These are phyloP conservation scores for Panellus pusillus DNA, from an alignment of 768 basidiomycete species.

Conservation along the genomic window DNA sequence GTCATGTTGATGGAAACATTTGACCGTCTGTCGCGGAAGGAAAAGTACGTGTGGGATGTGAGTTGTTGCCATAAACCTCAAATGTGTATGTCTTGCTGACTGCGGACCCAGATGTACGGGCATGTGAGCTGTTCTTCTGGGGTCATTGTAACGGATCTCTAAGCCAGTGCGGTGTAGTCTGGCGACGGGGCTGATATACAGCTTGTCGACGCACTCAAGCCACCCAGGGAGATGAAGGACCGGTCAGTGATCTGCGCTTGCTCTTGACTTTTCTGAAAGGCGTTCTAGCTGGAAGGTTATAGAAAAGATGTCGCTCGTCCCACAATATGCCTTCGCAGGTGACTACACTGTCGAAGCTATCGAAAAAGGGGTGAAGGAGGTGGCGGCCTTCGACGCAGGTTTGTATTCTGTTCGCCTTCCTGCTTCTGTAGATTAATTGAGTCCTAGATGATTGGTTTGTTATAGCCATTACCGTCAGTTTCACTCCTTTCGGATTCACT, in stretches of 20 bases:
- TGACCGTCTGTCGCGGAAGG: slow-evolving; percentile 58
- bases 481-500: background rate
- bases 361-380: slow-evolving; percentile 58
- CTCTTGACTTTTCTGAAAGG: background rate
- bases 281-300: slow-evolving; percentile 51
- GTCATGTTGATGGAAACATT: slow-evolving; percentile 78
- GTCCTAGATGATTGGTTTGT: slow-evolving; percentile 67
- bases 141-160: background rate
- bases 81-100: background rate
- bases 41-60: slow-evolving; percentile 79
- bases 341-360: slow-evolving; percentile 72
- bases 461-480: slow-evolving; percentile 57
- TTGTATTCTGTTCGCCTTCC: background rate
- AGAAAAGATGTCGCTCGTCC: slow-evolving; percentile 68
- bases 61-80: slow-evolving; percentile 24
- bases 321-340: slow-evolving; percentile 69
- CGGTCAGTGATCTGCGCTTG: slow-evolving; percentile 23
- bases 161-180: slow-evolving; percentile 38
- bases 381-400: slow-evolving; percentile 51
- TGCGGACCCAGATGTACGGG: slow-evolving; percentile 51
- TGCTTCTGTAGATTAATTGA: background rate
- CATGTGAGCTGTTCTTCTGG: slow-evolving; percentile 47
- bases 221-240: slow-evolving; percentile 53
- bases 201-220: slow-evolving; percentile 49
- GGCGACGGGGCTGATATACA: slow-evolving; percentile 61